Percentiles rank a stretch among this genome's conserved stretches.
Conservation (phyloP, 2,329 filamentous ascomycete species). For the Pestalotiopsis sp. region DNA sequence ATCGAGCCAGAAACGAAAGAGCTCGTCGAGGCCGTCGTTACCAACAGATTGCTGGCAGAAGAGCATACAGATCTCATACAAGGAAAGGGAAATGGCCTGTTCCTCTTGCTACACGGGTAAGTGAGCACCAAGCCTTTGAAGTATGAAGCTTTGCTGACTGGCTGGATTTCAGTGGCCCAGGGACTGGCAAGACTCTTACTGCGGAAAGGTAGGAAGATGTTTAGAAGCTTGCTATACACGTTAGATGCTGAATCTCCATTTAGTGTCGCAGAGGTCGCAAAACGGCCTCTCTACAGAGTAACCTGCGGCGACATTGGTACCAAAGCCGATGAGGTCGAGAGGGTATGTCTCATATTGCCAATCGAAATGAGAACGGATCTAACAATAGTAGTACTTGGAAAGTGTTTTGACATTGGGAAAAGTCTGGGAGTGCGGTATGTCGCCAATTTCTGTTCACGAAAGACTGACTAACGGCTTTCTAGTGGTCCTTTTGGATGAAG, state of each 20-base stretch:
- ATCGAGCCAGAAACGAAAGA: conserved; percentile 9
- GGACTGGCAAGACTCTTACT: conserved; percentile 10
- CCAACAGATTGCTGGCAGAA: neutral
- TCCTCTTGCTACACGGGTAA: neutral
- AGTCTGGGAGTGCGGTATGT: conserved; percentile 26
- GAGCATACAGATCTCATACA: conserved; percentile 5
- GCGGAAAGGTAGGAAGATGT: neutral
- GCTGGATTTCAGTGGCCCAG: neutral
- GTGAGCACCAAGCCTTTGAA: neutral
- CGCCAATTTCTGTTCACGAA: neutral
- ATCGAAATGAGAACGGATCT: neutral
- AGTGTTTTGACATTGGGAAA: conserved; percentile 30
- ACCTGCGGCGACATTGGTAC: conserved; percentile 31
- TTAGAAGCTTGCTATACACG: neutral
- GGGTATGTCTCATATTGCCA: neutral
- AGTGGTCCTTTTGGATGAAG: conserved; percentile 38
- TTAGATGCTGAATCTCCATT: neutral
- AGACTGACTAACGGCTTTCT: neutral
- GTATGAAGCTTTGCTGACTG: neutral
- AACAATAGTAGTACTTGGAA: conserved; percentile 22
- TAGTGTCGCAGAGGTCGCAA: conserved; percentile 34
- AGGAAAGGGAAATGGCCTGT: conserved; percentile 11
- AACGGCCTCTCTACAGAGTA: conserved; percentile 34
- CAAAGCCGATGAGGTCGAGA: conserved; percentile 32
- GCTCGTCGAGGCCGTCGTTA: neutral